A percentile compares a stretch with the other conserved stretches of the same genome.
Evolutionary conservation across 108 stramenopile genomes (phyloP).

Genomic region (Fragilaria crotonensis): DNA sequence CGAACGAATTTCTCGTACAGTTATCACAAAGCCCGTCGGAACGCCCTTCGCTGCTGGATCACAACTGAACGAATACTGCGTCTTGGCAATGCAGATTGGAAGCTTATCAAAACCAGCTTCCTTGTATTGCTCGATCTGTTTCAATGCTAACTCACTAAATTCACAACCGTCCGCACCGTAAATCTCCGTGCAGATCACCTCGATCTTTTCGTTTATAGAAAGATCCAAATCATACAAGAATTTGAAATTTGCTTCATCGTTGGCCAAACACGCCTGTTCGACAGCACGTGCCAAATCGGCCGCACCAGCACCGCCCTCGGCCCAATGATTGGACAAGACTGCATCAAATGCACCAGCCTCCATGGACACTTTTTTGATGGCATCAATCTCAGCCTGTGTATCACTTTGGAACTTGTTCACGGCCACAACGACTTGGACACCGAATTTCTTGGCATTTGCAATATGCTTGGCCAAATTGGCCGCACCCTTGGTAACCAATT

Average conservation of each 20-base stretch:
- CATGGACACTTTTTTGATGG: constrained; percentile 71
- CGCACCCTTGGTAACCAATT: constrained; percentile 73
- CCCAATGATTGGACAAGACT: constrained; percentile 93
- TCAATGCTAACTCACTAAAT: constrained; percentile 80
- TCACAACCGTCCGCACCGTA: constrained; percentile 96
- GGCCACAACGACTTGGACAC: constrained; percentile 93
- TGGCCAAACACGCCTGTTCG: constrained; percentile 70
- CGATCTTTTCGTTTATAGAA: constrained; percentile 86
- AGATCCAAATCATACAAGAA: constrained; percentile 85
- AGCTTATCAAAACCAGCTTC: constrained; percentile 83
- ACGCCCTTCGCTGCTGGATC: constrained; percentile 91
- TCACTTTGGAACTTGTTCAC: constrained; percentile 93
- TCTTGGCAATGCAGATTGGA: constrained; percentile 99
- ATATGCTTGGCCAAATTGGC: constrained; percentile 92
- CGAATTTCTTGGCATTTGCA: constrained; percentile 90
- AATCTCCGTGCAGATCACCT: constrained; percentile 87
- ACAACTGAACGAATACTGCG: constrained; percentile 95
- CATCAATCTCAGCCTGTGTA: constrained; percentile 87
- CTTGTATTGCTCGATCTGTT: constrained; percentile 89
- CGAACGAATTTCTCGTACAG: constrained; percentile 93
- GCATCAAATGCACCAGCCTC: constrained; percentile 91
- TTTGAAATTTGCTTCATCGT: constrained; percentile 61
- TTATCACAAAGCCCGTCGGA: constrained; percentile 83
- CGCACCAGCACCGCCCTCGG: constrained; percentile 93
- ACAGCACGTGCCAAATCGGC: constrained; percentile 89